Conservation (phyloP, 805 yeast species). For the Debaryomyces castellii region DNA sequence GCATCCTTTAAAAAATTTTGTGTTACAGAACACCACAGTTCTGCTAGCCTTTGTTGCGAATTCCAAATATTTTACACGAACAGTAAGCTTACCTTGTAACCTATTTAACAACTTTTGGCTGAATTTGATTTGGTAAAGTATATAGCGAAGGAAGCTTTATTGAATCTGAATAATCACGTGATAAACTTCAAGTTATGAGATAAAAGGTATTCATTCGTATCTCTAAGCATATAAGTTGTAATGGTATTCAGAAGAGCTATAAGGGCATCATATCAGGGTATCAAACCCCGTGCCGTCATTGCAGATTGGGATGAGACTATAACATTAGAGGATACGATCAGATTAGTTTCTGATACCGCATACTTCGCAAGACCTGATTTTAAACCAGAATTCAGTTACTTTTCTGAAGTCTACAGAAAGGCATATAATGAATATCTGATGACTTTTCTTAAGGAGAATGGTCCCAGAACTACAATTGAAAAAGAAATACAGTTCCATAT, state of each 20-base stretch:
- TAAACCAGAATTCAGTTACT: constrained; percentile 41
- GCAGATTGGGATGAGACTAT: constrained; percentile 71
- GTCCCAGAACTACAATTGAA: constrained; percentile 28
- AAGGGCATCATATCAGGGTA: neutral
- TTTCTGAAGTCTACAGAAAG: constrained; percentile 40
- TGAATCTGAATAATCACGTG: neutral
- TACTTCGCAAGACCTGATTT: constrained; percentile 37
- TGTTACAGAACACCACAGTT: too few relatives aligned
- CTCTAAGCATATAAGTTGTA: neutral
- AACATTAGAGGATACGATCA: constrained; percentile 55
- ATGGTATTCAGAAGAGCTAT: neutral
- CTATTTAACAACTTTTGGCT: neutral
- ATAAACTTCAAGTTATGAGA: too few relatives aligned
- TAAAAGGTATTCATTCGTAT: too few relatives aligned
- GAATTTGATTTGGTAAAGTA: too few relatives aligned
- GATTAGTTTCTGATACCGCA: constrained; percentile 49
- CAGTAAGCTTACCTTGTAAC: too few relatives aligned
- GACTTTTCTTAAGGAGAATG: constrained; percentile 16
- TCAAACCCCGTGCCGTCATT: constrained; percentile 24
- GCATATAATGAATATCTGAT: constrained; percentile 31
- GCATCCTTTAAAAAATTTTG: too few relatives aligned
- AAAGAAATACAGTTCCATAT: constrained; percentile 47
- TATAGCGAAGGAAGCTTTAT: too few relatives aligned
- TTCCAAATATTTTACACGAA: too few relatives aligned
- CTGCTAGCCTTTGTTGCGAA: too few relatives aligned